Conservation (phyloP, 139 green algal species). For the Ettlia oleoabundans region DNA sequence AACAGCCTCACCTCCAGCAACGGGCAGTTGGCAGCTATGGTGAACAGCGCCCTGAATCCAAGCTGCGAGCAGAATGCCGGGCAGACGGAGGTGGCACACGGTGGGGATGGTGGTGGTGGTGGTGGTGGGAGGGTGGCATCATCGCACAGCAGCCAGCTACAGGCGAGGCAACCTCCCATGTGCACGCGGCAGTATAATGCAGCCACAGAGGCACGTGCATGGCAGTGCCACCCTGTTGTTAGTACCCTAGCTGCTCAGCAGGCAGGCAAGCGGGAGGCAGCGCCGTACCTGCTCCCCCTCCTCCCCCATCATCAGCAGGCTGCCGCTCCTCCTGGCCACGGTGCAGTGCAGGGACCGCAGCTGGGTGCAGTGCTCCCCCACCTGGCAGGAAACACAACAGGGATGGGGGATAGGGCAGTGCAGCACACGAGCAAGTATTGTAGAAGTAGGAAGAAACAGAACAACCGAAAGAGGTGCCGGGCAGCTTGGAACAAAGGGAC, state of each 20-base stretch:
- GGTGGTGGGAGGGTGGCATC: too few relatives aligned
- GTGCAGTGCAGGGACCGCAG: constrained; percentile 34
- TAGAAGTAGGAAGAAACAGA: background rate
- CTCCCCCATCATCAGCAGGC: constrained; percentile 6
- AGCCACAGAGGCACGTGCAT: too few relatives aligned
- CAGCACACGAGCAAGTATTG: background rate
- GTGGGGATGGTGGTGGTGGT: too few relatives aligned
- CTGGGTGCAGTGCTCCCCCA: constrained; percentile 34
- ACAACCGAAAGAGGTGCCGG: too few relatives aligned
- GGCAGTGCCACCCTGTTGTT: background rate
- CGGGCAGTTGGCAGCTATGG: constrained; percentile 47
- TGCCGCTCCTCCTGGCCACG: constrained; percentile 1
- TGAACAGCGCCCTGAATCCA: constrained; percentile 46
- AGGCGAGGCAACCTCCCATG: too few relatives aligned
- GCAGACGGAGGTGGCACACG: background rate
- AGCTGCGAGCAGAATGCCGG: constrained; percentile 1
- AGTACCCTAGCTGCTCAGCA: background rate
- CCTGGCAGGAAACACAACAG: background rate
- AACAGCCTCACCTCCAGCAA: too few relatives aligned
- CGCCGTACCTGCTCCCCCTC: constrained; percentile 11
- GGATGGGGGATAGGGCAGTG: background rate
- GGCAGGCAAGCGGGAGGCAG: background rate
- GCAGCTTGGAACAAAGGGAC: too few relatives aligned
- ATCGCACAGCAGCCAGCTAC: too few relatives aligned
- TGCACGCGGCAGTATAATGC: too few relatives aligned